Conservation (phyloP, 441 rosid species). For the Pelargonium fulgidum region DNA sequence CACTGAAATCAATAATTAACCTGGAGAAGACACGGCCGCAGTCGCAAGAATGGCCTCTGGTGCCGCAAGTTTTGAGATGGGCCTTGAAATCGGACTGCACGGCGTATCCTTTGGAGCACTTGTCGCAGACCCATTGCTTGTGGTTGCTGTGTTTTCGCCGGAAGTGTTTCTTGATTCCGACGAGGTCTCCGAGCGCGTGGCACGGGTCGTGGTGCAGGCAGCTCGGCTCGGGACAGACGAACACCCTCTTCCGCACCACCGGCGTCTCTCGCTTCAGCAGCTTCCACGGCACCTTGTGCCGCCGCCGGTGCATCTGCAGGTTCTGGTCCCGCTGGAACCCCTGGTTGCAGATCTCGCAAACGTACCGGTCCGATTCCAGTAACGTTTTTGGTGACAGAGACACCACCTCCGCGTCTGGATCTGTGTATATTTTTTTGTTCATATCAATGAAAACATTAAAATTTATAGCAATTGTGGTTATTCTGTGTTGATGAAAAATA, state of each 20-base stretch:
- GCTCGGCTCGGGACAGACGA: slow-evolving; percentile 80
- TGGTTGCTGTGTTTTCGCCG: slow-evolving; percentile 82
- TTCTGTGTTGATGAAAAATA: too few species aligned
- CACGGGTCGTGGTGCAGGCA: slow-evolving; percentile 91
- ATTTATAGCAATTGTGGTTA: too few species aligned
- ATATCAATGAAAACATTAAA: background rate
- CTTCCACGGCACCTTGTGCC: slow-evolving; percentile 97
- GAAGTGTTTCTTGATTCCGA: slow-evolving; percentile 87
- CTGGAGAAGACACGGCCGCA: slow-evolving; percentile 97
- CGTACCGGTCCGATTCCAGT: slow-evolving; percentile 71
- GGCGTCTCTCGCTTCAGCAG: slow-evolving; percentile 74
- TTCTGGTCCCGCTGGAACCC: slow-evolving; percentile 95
- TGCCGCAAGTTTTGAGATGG: slow-evolving; percentile 93
- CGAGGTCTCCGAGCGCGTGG: slow-evolving; percentile 93
- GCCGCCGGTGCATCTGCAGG: slow-evolving; percentile 82
- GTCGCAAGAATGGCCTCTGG: slow-evolving; percentile 90
- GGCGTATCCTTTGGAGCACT: slow-evolving; percentile 84
- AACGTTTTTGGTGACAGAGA: slow-evolving; percentile 74
- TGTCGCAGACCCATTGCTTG: slow-evolving; percentile 87
- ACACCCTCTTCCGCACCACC: slow-evolving; percentile 72
- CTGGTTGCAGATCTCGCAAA: slow-evolving; percentile 93
- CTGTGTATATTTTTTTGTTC: slow-evolving; percentile 26
- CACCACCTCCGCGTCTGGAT: slow-evolving; percentile 96
- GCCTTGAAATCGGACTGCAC: slow-evolving; percentile 97
- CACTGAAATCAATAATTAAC: too few species aligned